phyloP scores from a whole-genome alignment of 169 alveolate genomes.

The Eimeria acervulina region DNA sequence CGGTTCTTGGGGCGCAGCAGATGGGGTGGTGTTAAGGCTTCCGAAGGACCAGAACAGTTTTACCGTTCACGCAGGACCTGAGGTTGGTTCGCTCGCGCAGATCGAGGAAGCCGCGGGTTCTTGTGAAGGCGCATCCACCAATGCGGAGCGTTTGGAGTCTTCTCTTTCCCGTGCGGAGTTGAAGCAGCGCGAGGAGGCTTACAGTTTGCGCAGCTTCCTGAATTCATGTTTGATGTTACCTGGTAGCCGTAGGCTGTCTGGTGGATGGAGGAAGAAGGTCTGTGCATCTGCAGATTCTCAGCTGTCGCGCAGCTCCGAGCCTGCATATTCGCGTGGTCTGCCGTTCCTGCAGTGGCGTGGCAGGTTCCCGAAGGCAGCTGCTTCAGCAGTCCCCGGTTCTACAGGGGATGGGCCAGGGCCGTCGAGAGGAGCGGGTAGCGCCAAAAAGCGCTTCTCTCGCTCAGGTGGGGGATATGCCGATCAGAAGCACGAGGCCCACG shows the following conservation, averaged over 20 bases:
- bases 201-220: constrained; percentile 57
- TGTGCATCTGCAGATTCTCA: constrained; percentile 28
- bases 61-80: background rate
- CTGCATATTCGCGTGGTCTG: constrained; percentile 12
- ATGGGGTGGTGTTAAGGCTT: background rate
- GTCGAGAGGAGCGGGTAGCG: constrained; percentile 6
- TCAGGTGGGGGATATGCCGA: constrained; percentile 10
- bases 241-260: constrained; percentile 58
- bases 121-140: constrained; percentile 23
- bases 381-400: constrained; percentile 6
- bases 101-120: constrained; percentile 58
- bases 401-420: constrained; percentile 29
- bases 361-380: constrained; percentile 25
- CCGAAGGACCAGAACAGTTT: background rate
- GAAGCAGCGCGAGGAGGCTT: constrained; percentile 68
- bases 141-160: constrained; percentile 56
- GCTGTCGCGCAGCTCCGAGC: constrained; percentile 36
- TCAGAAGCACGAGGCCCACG: constrained; percentile 32
- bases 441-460: constrained; percentile 35
- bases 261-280: constrained; percentile 53
- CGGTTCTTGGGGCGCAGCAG: constrained; percentile 24
- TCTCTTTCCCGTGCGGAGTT: constrained; percentile 53
- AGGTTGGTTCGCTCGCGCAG: constrained; percentile 40
- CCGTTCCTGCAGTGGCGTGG: constrained; percentile 74
- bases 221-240: constrained; percentile 64